Base-by-base conservation (phyloP, 306 rosid genomes). In the Datisca glomerata region DNA sequence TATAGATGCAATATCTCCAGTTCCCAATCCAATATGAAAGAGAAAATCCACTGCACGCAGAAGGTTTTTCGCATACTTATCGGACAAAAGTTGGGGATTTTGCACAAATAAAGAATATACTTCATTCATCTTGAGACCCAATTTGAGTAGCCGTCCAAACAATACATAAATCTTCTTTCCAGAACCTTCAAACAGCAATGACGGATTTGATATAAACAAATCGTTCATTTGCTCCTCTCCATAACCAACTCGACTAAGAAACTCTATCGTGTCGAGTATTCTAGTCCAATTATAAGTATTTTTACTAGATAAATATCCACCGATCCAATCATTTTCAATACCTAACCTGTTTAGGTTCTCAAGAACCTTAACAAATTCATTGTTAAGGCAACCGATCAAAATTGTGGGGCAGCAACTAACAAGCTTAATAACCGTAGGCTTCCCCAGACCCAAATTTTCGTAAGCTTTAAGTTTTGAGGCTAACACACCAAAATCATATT, bases 391-490 rank as follows among this genome's bases (percentile, higher is more conserved):
- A 29, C 74, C 91, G 34, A 72, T 57, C 78, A 81, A 65, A 57
- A 86, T 76, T 23, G 49, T 48, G 6, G 94, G 86, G 49, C 86
- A 78, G 61, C 67, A 81, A 66, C 62, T 63, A 60, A 72, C 68
- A 15, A 85, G 72, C 63, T 77, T 74, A 22, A 67, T 50, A 39
- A 86, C 58, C 2, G 52, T 60, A 12, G 72, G 47, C 36, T 21
- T 78, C 43, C 85, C 70, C 58, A 86, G 49, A 23, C 93, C 91
- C 60, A 86, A 64, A 65, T 68, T 38, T 39, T 81, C 91, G 31
- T 59, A 86, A 43, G 56, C 74, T 63, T 8, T 43, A 19, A 81
- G 72, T 54, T 72, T 86, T 0, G 16, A 63, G n/a, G 16, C n/a
- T 73, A 86, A 45, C 14, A 67, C 42, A 3, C 73, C 81, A 55